phyloP scores from a whole-genome alignment of 768 basidiomycete species.

The Pleurotus cornucopiae region DNA sequence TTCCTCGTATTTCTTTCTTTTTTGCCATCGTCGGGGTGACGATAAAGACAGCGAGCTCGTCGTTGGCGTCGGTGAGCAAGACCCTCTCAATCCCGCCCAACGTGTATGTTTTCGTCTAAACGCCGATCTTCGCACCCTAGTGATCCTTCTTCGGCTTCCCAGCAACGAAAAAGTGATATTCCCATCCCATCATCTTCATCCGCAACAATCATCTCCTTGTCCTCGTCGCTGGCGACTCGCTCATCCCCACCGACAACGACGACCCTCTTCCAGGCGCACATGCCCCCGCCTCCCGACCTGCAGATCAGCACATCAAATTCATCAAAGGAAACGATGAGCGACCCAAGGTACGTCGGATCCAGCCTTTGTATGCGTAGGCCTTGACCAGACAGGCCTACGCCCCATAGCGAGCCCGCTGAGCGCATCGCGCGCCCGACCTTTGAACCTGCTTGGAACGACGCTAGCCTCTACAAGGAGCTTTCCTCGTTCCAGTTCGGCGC shows the following conservation, averaged over 20 bases:
- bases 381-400: not conserved
- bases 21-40: conserved; percentile 9
- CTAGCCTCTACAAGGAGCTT: conserved; percentile 41
- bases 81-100: not conserved
- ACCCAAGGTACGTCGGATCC: conserved; percentile 1
- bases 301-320: conserved; percentile 1
- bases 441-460: conserved; percentile 15
- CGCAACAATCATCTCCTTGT: not conserved
- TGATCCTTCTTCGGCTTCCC: conserved; percentile 7
- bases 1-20: not conserved
- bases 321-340: not conserved
- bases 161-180: conserved; percentile 12
- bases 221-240: not conserved
- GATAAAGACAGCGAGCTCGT: not conserved
- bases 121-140: conserved; percentile 17
- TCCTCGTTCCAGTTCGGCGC: conserved; percentile 46
- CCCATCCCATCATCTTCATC: conserved; percentile 9
- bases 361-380: not conserved
- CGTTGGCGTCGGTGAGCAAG: conserved; percentile 4
- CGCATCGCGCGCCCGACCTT: conserved; percentile 9
- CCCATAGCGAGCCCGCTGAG: not conserved
- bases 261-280: not conserved
- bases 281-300: not conserved
- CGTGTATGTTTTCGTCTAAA: conserved; percentile 19
- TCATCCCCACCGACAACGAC: not conserved